Evolutionary conservation across 108 stramenopile species (phyloP).

Genomic region (Skeletonema grethae): DNA sequence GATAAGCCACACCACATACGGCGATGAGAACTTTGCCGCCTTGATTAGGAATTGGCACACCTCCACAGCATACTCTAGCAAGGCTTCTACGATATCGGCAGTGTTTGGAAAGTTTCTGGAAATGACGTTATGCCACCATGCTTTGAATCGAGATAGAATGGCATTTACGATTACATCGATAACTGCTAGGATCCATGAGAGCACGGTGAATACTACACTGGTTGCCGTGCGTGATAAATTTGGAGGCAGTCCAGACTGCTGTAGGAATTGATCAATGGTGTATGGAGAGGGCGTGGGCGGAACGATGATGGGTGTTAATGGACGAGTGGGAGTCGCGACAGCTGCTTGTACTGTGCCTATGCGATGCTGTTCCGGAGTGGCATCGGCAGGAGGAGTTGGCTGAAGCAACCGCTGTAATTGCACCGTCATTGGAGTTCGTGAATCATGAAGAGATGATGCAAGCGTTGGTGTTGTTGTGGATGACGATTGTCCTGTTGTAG

Average conservation of each 20-base stretch:
- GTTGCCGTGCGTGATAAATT: background rate
- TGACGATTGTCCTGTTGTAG: background rate
- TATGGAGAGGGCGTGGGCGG: background rate
- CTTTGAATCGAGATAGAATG: background rate
- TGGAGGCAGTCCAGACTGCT: background rate
- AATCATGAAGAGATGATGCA: background rate
- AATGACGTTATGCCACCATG: background rate
- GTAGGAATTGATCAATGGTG: background rate
- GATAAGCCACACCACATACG: background rate
- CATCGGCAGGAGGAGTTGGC: conserved; percentile 1
- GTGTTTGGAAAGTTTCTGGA: background rate
- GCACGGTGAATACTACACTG: background rate
- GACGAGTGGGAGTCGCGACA: background rate
- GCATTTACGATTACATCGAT: background rate
- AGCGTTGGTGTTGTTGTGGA: background rate
- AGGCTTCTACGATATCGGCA: background rate
- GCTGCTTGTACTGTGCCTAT: background rate
- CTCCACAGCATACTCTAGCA: background rate
- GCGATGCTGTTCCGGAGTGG: too few relatives aligned
- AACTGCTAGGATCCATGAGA: background rate
- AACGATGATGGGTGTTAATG: background rate
- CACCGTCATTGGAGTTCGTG: background rate
- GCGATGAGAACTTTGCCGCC: background rate
- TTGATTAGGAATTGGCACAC: background rate
- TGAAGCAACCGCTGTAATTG: conserved; percentile 1